Conservation (phyloP, 169 alveolate genomes). For the Plasmodium inui region DNA sequence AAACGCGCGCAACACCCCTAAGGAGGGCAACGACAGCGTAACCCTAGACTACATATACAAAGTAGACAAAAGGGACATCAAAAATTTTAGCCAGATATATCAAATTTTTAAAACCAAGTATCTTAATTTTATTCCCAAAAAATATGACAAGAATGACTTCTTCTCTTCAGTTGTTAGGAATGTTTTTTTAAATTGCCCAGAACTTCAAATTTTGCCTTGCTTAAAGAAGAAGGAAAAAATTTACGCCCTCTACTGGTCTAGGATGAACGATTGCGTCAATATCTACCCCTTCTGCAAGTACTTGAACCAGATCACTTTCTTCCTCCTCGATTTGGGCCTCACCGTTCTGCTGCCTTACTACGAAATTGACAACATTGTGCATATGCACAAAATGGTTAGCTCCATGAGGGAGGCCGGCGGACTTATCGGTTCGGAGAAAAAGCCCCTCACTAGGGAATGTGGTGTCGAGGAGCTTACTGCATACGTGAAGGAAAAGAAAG, state of each 20-base stretch:
- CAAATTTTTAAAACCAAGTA: constrained; percentile 64
- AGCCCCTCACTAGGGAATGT: background rate
- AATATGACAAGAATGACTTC: constrained; percentile 51
- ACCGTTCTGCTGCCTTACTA: constrained; percentile 58
- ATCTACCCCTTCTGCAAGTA: constrained; percentile 72
- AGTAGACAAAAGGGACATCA: constrained; percentile 40
- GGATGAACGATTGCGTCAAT: constrained; percentile 28
- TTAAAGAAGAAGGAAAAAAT: constrained; percentile 43
- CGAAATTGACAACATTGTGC: constrained; percentile 66
- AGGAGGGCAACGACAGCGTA: background rate
- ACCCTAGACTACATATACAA: constrained; percentile 44
- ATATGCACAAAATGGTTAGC: constrained; percentile 43
- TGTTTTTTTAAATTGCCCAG: constrained; percentile 52
- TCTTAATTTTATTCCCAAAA: constrained; percentile 65
- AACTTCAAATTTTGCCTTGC: constrained; percentile 73
- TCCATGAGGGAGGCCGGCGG: background rate
- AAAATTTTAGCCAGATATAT: constrained; percentile 46
- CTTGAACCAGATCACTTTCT: constrained; percentile 54
- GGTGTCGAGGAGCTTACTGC: background rate
- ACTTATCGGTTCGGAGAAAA: background rate
- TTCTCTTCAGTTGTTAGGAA: constrained; percentile 37
- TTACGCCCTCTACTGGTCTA: constrained; percentile 39
- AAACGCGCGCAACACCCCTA: background rate
- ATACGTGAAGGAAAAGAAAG: background rate
- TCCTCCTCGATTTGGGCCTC: constrained; percentile 54